Evolutionary conservation across 805 yeast genomes (phyloP).

Genomic region (Ascoidea rubescens): DNA sequence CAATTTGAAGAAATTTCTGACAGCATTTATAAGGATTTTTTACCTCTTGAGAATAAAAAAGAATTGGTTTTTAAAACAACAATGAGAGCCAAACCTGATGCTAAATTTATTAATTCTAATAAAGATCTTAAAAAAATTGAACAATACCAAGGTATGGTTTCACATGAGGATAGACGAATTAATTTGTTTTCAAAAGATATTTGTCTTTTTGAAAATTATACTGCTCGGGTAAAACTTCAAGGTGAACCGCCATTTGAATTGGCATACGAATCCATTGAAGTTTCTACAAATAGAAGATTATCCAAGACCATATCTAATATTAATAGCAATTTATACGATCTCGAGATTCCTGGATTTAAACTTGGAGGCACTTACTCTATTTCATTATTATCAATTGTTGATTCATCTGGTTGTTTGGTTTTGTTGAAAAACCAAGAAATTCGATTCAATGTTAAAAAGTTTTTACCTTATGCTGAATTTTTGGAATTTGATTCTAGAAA

Average conservation of each 20-base stretch:
- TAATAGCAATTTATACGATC: slow-evolving; percentile 19
- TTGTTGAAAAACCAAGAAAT: slow-evolving; percentile 50
- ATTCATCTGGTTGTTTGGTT: slow-evolving; percentile 70
- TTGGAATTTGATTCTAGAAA: slow-evolving; percentile 20
- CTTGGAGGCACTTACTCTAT: slow-evolving; percentile 67
- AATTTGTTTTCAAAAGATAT: slow-evolving; percentile 15
- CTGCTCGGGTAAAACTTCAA: slow-evolving; percentile 41
- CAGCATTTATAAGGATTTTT: slow-evolving; percentile 37
- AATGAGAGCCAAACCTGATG: slow-evolving; percentile 58
- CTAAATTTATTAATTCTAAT: slow-evolving; percentile 20
- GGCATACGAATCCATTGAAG: slow-evolving; percentile 52
- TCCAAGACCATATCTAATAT: slow-evolving; percentile 29
- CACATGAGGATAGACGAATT: not conserved
- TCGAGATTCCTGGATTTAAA: slow-evolving; percentile 40
- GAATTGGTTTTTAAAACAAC: slow-evolving; percentile 51
- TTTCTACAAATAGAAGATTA: slow-evolving; percentile 31
- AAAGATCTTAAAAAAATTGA: slow-evolving; percentile 9
- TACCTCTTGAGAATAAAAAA: slow-evolving; percentile 18
- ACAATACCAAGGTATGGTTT: slow-evolving; percentile 4
- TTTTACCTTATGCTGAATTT: slow-evolving; percentile 46
- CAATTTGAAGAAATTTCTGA: slow-evolving; percentile 55
- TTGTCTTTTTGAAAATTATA: slow-evolving; percentile 29
- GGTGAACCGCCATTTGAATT: slow-evolving; percentile 76
- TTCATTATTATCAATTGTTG: slow-evolving; percentile 50
- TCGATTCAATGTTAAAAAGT: slow-evolving; percentile 52